phyloP scores from a whole-genome alignment of 2,329 filamentous ascomycete species.

The Penicillium sp. region DNA sequence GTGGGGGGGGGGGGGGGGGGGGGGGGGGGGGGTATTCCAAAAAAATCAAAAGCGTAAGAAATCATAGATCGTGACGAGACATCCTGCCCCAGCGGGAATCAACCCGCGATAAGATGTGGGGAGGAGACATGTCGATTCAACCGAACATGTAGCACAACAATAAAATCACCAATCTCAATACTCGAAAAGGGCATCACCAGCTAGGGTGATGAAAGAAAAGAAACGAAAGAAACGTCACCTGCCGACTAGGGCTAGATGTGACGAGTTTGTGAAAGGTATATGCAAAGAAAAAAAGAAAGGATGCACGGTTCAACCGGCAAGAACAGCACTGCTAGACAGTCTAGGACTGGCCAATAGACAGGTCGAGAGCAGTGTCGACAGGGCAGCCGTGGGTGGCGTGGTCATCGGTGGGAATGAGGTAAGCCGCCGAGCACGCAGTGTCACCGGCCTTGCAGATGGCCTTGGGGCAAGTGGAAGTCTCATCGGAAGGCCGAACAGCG shows the following conservation, averaged over 20 bases:
- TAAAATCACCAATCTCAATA: slow-evolving; percentile 10
- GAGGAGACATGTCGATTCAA: slow-evolving; percentile 12
- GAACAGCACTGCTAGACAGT: background rate
- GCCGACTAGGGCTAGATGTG: slow-evolving; percentile 2
- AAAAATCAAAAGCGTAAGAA: slow-evolving; percentile 5
- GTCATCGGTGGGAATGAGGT: slow-evolving; percentile 42
- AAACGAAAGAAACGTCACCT: slow-evolving; percentile 1
- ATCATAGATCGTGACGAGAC: slow-evolving; percentile 11
- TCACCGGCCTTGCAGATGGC: slow-evolving; percentile 40
- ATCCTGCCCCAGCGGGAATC: slow-evolving; percentile 7
- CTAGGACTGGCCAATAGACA: slow-evolving; percentile 35
- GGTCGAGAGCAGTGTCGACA: slow-evolving; percentile 32
- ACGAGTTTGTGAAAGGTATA: slow-evolving; percentile 1
- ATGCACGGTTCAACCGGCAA: slow-evolving; percentile 29
- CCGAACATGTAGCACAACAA: slow-evolving; percentile 9
- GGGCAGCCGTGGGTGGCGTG: slow-evolving; percentile 44
- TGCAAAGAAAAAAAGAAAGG: slow-evolving; percentile 14
- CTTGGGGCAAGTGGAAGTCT: slow-evolving; percentile 30
- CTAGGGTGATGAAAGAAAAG: background rate
- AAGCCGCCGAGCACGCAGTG: slow-evolving; percentile 37
- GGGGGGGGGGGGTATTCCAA: slow-evolving; percentile 4
- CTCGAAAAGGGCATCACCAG: background rate
- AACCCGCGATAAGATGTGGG: background rate
- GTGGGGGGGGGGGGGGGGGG: too few relatives aligned
- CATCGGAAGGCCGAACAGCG: slow-evolving; percentile 32